Base-by-base conservation (phyloP, 2,329 filamentous ascomycete genomes). In the Thermothelomyces thermophilus region DNA sequence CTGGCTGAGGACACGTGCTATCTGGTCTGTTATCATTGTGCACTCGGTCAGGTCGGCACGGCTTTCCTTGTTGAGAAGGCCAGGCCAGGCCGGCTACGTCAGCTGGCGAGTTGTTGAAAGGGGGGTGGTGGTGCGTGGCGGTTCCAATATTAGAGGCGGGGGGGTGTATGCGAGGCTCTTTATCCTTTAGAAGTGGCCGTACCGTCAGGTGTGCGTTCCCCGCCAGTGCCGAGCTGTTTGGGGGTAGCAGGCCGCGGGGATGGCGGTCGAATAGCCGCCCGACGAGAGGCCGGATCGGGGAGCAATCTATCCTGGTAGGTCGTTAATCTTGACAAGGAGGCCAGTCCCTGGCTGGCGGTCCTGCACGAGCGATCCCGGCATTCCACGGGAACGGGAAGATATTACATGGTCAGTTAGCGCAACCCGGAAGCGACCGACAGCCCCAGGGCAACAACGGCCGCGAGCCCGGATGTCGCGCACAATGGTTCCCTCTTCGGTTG, bases 1-100 rank as follows among this genome's bases (percentile, higher is more conserved):
- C 43, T 66, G 62, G 48, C 62, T 57, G 39, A 73, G 36, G 7
- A 68, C 55, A 28, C 64, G 59, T 39, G 70, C 43, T 46, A 73
- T 44, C 16, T 64, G 56, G 47, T 68, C 66, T 30, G 62, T 64
- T 37, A 70, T 58, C 50, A 64, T 63, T 3, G 17, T 44, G 45
- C 14, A 20, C 19, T 60, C 10, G 54, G 54, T 60, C 58, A 19
- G 44, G 53, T 22, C 19, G 37, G 40, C 31, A n/a, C 3, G 39
- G 35, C 39, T 31, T 39, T 51, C 49, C 49, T 52, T 52, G 57
- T 58, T 56, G 55, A 57, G 50, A 50, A 55, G 50, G 52, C 13
- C n/a, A n/a, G n/a, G n/a, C 28, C 34, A 26, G 46, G 34, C 39
- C 41, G 26, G 24, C 41, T 31, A 47, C 47, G 34, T 34, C 36